Percentiles rank a stretch among this genome's conserved stretches.
Evolutionary conservation across 2,329 filamentous ascomycete genomes (phyloP).

Genomic region (Cyphellophora europaea): DNA sequence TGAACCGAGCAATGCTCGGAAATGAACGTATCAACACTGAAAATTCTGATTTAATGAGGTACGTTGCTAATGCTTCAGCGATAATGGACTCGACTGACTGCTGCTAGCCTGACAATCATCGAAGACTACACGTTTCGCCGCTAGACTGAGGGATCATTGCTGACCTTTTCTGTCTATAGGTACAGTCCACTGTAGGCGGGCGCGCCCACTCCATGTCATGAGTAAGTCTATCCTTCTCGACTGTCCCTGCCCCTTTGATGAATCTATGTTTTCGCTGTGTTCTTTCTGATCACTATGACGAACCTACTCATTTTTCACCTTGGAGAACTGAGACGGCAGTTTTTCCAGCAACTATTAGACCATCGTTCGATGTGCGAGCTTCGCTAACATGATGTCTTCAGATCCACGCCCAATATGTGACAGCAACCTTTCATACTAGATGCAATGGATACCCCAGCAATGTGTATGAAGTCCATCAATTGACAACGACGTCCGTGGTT

Average conservation of each 20-base stretch:
- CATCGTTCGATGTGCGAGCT: too few relatives aligned
- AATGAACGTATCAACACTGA: constrained; percentile 52
- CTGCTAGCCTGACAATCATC: not conserved
- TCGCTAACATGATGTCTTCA: too few relatives aligned
- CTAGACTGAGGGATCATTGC: not conserved
- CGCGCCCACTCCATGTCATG: too few relatives aligned
- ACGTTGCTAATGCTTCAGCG: constrained; percentile 17
- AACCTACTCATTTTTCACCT: constrained; percentile 48
- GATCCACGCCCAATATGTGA: too few relatives aligned
- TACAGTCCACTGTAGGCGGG: too few relatives aligned
- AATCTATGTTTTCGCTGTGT: constrained; percentile 54
- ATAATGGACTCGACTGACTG: not conserved
- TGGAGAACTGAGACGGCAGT: constrained; percentile 53
- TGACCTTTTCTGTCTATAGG: not conserved
- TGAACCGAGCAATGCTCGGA: constrained; percentile 45
- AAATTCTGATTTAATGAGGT: constrained; percentile 68
- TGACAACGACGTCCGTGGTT: too few relatives aligned
- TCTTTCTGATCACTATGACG: constrained; percentile 57
- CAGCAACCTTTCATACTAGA: too few relatives aligned
- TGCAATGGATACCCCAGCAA: too few relatives aligned
- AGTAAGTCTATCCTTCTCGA: not conserved
- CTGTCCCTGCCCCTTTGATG: constrained; percentile 39
- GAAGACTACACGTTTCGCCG: not conserved
- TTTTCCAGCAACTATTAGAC: too few relatives aligned
- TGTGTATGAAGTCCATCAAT: too few relatives aligned